These are phyloP conservation scores for Ceratocystis diversiconidia DNA, from an alignment of 2,329 filamentous ascomycete genomes.

Conservation along the genomic window DNA sequence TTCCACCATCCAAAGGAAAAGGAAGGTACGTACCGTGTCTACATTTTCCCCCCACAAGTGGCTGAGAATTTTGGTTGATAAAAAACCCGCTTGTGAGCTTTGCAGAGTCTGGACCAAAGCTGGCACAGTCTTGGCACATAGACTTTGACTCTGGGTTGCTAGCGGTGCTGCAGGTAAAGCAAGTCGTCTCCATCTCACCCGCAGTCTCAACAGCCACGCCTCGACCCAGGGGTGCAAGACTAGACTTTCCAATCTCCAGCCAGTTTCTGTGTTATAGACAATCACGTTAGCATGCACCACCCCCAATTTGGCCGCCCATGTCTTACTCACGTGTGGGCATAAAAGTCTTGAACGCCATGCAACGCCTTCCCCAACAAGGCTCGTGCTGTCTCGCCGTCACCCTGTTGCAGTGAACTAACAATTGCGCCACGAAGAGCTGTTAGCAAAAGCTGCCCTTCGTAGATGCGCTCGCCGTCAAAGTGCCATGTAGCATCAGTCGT, in stretches of 20 bases:
- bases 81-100: conserved; percentile 16
- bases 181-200: conserved; percentile 5
- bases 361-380: conserved; percentile 17
- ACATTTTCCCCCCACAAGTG: conserved; percentile 12
- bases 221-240: conserved; percentile 13
- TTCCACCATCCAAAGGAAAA: not conserved
- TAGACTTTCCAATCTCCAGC: conserved; percentile 14
- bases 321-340: conserved; percentile 17
- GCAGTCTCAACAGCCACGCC: conserved; percentile 10
- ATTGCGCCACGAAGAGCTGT: conserved; percentile 11
- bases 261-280: conserved; percentile 9
- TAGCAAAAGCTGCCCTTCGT: conserved; percentile 14
- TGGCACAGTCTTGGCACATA: conserved; percentile 13
- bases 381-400: conserved; percentile 11
- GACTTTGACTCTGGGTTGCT: not conserved
- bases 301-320: not conserved
- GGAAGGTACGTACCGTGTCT: conserved; percentile 12
- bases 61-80: conserved; percentile 7
- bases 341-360: conserved; percentile 19
- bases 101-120: not conserved
- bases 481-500: conserved; percentile 14
- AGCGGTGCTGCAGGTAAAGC: not conserved
- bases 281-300: not conserved
- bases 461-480: conserved; percentile 17
- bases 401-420: conserved; percentile 11